Conservation (phyloP, 1,139 yeast species). For the Yamadazyma buinensis region DNA sequence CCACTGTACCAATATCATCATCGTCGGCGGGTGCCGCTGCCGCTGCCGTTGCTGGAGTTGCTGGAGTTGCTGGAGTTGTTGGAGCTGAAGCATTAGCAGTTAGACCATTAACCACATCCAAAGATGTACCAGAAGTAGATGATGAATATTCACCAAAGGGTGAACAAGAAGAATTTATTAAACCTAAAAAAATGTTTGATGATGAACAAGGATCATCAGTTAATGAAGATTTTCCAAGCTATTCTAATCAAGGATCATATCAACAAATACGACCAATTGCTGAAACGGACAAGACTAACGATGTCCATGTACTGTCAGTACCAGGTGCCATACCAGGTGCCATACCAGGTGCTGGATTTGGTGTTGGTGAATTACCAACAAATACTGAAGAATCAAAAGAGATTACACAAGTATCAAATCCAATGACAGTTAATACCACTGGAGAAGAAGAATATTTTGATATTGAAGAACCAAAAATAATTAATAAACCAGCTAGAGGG, state of each 20-base stretch:
- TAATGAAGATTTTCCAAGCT: conserved; percentile 6
- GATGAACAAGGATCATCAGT: conserved; percentile 14
- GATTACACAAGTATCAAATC: background rate
- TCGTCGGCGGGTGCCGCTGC: too few relatives aligned
- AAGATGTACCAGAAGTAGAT: background rate
- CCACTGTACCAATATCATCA: too few relatives aligned
- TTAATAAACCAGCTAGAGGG: conserved; percentile 27
- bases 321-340: background rate
- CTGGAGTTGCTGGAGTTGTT: background rate
- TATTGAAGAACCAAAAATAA: conserved; percentile 35
- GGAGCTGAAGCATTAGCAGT: too few relatives aligned
- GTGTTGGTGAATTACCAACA: background rate
- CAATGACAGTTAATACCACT: background rate
- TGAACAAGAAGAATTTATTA: conserved; percentile 1
- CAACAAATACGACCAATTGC: conserved; percentile 1
- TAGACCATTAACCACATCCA: too few relatives aligned
- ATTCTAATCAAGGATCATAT: conserved; percentile 6
- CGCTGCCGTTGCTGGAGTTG: too few relatives aligned
- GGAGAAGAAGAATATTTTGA: conserved; percentile 35
- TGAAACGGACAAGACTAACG: background rate
- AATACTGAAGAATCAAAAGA: background rate
- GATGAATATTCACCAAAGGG: conserved; percentile 8
- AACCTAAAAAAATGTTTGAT: conserved; percentile 13
- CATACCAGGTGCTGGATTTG: background rate
- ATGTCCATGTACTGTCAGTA: background rate